Conservation (phyloP, 257 asterid species). For the Rehmannia glutinosa region DNA sequence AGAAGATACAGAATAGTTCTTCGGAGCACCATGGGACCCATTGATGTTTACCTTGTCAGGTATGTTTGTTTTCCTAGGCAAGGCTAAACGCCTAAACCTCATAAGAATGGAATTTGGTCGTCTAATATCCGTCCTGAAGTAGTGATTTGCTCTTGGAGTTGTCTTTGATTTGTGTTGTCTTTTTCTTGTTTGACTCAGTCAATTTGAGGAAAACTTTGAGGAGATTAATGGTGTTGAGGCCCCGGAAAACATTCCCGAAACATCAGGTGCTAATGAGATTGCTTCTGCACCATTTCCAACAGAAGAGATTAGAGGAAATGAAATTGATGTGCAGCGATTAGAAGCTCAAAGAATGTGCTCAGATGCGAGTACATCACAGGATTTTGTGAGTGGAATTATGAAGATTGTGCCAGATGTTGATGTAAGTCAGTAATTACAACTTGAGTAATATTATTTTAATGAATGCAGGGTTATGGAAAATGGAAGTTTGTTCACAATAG, state of each 20-base stretch:
- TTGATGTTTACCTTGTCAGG: conserved; percentile 93
- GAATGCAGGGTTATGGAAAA: neutral
- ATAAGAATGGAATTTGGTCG: neutral
- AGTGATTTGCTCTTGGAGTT: neutral
- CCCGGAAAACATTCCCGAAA: conserved; percentile 50
- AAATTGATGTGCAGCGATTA: conserved; percentile 31
- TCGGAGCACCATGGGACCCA: conserved; percentile 91
- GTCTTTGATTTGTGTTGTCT: neutral
- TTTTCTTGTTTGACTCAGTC: conserved; percentile 34
- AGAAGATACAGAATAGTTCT: conserved; percentile 79
- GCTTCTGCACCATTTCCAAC: conserved; percentile 29
- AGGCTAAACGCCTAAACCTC: neutral
- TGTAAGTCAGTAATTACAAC: conserved; percentile 48
- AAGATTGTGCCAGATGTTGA: conserved; percentile 84
- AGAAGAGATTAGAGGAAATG: conserved; percentile 47
- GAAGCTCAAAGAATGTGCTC: conserved; percentile 47
- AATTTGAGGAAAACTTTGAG: conserved; percentile 76
- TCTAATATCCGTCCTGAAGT: neutral
- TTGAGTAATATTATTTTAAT: neutral
- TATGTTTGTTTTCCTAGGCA: conserved; percentile 23
- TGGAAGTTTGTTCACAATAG: neutral
- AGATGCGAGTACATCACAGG: conserved; percentile 66
- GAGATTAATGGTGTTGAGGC: conserved; percentile 52
- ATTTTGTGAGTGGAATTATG: conserved; percentile 71
- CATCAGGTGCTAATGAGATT: conserved; percentile 42